phyloP scores from a whole-genome alignment of 192 early-diverging fungal species.

The Umbelopsis vinacea region DNA sequence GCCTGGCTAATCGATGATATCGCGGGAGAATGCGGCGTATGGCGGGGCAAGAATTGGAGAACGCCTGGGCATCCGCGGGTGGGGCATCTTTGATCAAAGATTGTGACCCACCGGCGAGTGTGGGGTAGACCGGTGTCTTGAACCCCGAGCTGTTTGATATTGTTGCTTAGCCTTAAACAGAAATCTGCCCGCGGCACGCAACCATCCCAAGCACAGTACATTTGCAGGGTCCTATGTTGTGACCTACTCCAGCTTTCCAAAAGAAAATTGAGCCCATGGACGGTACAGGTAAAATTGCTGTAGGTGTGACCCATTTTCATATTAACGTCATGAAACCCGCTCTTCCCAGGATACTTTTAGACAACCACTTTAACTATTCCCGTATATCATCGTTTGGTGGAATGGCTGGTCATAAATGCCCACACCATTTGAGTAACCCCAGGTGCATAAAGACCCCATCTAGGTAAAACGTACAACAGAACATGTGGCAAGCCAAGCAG shows the following conservation, averaged over 20 bases:
- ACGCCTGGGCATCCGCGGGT: constrained; percentile 17
- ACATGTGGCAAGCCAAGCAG: too few relatives aligned
- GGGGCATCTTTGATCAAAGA: not conserved
- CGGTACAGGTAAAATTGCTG: too few relatives aligned
- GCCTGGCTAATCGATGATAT: constrained; percentile 20
- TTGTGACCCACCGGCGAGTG: constrained; percentile 10
- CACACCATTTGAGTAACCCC: constrained; percentile 18
- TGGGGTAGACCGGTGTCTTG: constrained; percentile 12
- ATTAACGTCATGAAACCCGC: too few relatives aligned
- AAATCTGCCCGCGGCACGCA: not conserved
- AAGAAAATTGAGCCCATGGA: not conserved
- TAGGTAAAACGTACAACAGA: too few relatives aligned
- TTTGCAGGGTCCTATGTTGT: constrained; percentile 12
- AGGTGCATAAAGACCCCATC: not conserved
- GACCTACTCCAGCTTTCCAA: not conserved
- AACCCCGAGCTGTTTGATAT: not conserved
- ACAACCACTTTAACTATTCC: too few relatives aligned
- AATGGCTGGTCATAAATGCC: not conserved
- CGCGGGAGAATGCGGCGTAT: constrained; percentile 22
- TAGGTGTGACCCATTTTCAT: too few relatives aligned
- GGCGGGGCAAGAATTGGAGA: constrained; percentile 17
- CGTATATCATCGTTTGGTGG: not conserved
- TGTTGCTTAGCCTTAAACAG: constrained; percentile 12
- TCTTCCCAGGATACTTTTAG: too few relatives aligned
- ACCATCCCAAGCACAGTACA: not conserved